Evolutionary conservation across 169 alveolate species (phyloP), one percentile per base, ranked within the genome.

Genomic region (Plasmodium reichenowi): DNA sequence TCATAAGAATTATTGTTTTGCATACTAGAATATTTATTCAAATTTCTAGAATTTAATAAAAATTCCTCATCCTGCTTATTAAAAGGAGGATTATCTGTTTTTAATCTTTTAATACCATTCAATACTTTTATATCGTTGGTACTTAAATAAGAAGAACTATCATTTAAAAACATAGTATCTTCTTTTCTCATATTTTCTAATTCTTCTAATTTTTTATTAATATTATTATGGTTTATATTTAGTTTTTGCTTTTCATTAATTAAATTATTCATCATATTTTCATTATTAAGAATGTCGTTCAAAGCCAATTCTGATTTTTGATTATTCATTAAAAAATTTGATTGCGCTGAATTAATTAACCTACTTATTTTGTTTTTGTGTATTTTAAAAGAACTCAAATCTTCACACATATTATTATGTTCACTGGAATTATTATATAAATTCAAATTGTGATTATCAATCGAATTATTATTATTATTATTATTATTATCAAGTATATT

Each of bases 361-460:
- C 60, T 62, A 47, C 26, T 74, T 7, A 67, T 20, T 60, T 74
- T 74, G 13, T 74, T 73, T 62, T 60, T 60, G 17, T 52, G 74
- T 38, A 60, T 38, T 15, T 60, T 22, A 3, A 74, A n/a, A 24
- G 66, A 22, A 22, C 45, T 63, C 2, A 59, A 68, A 13, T 75
- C 67, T 3, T 66, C 89, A 59, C 47, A 64, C 13, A 78, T 24
- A 3, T 64, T 73, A 52, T 47, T 78, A 64, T 78, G 78, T 24
- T 68, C 47, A 52, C 24, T 56, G 13, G 56, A 26, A 47, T 17
- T 13, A 20, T 60, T 22, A 45, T 7, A 48, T 38, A 38, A 0
- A 3, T 78, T 38, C 9, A 38, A 38, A 22, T 59, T 63, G 2
- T 71, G 63, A 13, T 75, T 63, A 6, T 78, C 89, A 59, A 38